Conservation (phyloP, 2,329 filamentous ascomycete species). For the Fusarium humuli region DNA sequence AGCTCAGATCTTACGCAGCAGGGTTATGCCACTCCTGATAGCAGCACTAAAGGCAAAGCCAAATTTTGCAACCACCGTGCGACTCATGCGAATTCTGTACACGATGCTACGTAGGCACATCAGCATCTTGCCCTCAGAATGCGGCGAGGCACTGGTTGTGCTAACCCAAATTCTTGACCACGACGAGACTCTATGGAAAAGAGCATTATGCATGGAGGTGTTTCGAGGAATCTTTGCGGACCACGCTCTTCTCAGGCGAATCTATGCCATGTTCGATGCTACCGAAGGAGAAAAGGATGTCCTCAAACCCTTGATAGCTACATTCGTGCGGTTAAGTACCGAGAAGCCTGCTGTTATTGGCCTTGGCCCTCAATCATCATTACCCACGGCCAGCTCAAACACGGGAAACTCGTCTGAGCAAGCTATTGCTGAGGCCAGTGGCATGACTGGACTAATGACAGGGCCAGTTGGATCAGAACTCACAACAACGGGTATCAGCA, state of each 20-base stretch:
- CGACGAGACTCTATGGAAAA: slow-evolving; percentile 86
- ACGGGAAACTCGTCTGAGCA: slow-evolving; percentile 76
- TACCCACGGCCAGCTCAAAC: slow-evolving; percentile 72
- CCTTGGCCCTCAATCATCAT: slow-evolving; percentile 86
- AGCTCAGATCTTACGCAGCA: slow-evolving; percentile 78
- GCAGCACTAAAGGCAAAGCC: slow-evolving; percentile 81
- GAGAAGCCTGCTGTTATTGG: slow-evolving; percentile 93
- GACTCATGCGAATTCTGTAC: slow-evolving; percentile 84
- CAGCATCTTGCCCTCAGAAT: slow-evolving; percentile 78
- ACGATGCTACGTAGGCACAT: slow-evolving; percentile 84
- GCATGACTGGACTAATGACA: slow-evolving; percentile 87
- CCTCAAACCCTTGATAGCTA: slow-evolving; percentile 83
- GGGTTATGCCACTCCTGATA: slow-evolving; percentile 86
- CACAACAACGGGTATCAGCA: slow-evolving; percentile 82
- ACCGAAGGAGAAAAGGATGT: slow-evolving; percentile 78
- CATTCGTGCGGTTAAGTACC: slow-evolving; percentile 91
- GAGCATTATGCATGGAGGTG: slow-evolving; percentile 90
- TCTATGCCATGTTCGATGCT: slow-evolving; percentile 84
- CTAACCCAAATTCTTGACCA: slow-evolving; percentile 90
- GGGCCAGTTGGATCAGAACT: slow-evolving; percentile 75
- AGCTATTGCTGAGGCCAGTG: slow-evolving; percentile 88
- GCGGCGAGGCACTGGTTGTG: slow-evolving; percentile 83
- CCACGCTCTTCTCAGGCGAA: slow-evolving; percentile 78
- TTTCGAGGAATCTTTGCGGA: slow-evolving; percentile 89
- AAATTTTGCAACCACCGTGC: slow-evolving; percentile 83